These are phyloP conservation scores for Vishniacozyma victoriae DNA, from an alignment of 768 basidiomycete genomes.

Conservation along the genomic window DNA sequence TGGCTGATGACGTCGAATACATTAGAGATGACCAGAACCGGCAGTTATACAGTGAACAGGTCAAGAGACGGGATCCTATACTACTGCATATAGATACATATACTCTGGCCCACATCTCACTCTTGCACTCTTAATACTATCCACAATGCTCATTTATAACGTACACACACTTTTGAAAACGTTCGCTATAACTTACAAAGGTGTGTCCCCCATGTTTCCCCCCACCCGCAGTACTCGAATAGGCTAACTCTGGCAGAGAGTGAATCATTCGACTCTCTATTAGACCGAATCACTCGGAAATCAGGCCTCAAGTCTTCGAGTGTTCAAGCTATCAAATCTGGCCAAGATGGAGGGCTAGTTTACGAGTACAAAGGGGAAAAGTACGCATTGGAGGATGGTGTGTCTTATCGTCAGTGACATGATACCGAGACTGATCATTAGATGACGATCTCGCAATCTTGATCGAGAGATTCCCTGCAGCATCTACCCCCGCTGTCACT, in stretches of 20 bases:
- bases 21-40: too few relatives aligned
- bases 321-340: constrained; percentile 11
- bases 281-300: constrained; percentile 24
- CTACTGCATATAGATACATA: too few relatives aligned
- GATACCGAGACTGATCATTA: constrained; percentile 38
- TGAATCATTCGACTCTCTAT: not conserved
- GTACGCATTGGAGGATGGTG: constrained; percentile 89
- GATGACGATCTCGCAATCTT: constrained; percentile 88
- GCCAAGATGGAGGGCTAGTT: constrained; percentile 57
- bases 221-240: too few relatives aligned
- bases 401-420: constrained; percentile 12
- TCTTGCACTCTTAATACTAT: too few relatives aligned
- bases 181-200: constrained; percentile 37
- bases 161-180: constrained; percentile 39
- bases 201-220: constrained; percentile 12
- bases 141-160: constrained; percentile 34
- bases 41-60: too few relatives aligned
- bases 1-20: too few relatives aligned
- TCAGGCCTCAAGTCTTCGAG: constrained; percentile 12
- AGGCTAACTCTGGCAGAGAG: not conserved
- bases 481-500: constrained; percentile 41
- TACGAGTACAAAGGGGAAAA: constrained; percentile 72
- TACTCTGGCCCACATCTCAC: too few relatives aligned
- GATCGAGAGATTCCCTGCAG: constrained; percentile 57
- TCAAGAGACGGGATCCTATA: too few relatives aligned